Conservation (phyloP, 495 filamentous ascomycete genomes). For the Xylaria grammica region DNA sequence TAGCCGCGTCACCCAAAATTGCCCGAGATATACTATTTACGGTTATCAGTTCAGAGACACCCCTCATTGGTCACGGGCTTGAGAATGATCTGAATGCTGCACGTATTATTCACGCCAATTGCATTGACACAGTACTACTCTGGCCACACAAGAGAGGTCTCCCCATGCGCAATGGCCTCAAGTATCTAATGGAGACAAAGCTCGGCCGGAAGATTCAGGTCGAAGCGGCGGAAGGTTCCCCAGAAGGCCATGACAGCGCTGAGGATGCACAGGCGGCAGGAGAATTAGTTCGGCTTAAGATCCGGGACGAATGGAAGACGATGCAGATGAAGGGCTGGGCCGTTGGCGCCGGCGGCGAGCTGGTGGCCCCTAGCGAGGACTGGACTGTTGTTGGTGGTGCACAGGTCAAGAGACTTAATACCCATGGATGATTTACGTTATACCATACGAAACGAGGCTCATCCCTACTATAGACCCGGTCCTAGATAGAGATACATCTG, state of each 20-base stretch:
- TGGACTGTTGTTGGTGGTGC: constrained; percentile 22
- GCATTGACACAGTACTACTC: constrained; percentile 86
- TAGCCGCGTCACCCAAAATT: constrained; percentile 70
- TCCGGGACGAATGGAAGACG: constrained; percentile 66
- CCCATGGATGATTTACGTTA: not conserved
- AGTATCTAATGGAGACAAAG: constrained; percentile 64
- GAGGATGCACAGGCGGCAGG: constrained; percentile 91
- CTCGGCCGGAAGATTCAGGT: constrained; percentile 80
- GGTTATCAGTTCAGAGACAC: constrained; percentile 72
- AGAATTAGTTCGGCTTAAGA: constrained; percentile 74
- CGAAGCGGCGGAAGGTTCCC: constrained; percentile 56
- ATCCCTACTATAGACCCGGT: not conserved
- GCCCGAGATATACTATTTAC: constrained; percentile 77
- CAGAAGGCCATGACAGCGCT: constrained; percentile 78
- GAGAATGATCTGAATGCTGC: constrained; percentile 91
- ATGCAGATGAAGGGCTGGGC: constrained; percentile 70
- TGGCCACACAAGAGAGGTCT: constrained; percentile 78
- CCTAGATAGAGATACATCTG: not conserved
- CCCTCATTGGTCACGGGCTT: constrained; percentile 88
- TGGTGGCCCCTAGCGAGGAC: constrained; percentile 51
- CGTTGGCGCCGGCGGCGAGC: constrained; percentile 50
- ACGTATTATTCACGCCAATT: constrained; percentile 79
- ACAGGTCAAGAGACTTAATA: constrained; percentile 21
- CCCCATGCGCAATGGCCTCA: constrained; percentile 77
- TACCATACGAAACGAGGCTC: not conserved